Evolutionary conservation across 129 eudicot genomes (phyloP).

Genomic region (Tagetes erecta): DNA sequence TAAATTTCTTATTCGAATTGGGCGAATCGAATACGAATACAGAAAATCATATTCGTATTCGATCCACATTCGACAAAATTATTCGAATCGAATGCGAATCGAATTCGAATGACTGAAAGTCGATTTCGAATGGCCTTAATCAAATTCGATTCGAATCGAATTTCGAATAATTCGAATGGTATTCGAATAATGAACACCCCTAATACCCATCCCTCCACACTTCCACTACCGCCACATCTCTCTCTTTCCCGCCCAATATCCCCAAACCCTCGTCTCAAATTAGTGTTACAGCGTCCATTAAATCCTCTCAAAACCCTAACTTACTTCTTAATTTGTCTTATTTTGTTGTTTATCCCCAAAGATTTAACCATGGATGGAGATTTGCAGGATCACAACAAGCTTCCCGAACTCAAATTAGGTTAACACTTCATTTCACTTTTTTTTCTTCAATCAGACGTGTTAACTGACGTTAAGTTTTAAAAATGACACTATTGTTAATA

Average conservation of each 20-base stretch:
- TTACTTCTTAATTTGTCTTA: background rate
- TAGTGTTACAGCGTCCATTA: constrained; percentile 4
- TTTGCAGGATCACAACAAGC: constrained; percentile 68
- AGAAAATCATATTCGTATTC: too few relatives aligned
- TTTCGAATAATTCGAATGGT: too few relatives aligned
- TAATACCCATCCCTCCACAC: too few relatives aligned
- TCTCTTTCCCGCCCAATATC: constrained; percentile 38
- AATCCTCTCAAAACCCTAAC: constrained; percentile 15
- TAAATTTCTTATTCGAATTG: too few relatives aligned
- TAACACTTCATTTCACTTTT: constrained; percentile 18
- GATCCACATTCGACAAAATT: too few relatives aligned
- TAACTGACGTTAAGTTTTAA: background rate
- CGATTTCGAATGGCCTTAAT: too few relatives aligned
- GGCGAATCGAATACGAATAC: too few relatives aligned
- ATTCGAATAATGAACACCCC: too few relatives aligned
- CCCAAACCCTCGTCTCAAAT: constrained; percentile 17
- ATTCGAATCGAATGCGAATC: too few relatives aligned
- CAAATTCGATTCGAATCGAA: too few relatives aligned
- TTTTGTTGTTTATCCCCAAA: background rate
- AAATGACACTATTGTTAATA: background rate
- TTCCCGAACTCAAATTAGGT: constrained; percentile 96
- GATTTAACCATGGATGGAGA: constrained; percentile 50
- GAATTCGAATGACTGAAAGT: too few relatives aligned
- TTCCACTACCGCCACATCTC: constrained; percentile 21
- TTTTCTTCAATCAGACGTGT: background rate